These are phyloP conservation scores for Suillus tomentosus DNA, from an alignment of 768 basidiomycete species.

Conservation along the genomic window DNA sequence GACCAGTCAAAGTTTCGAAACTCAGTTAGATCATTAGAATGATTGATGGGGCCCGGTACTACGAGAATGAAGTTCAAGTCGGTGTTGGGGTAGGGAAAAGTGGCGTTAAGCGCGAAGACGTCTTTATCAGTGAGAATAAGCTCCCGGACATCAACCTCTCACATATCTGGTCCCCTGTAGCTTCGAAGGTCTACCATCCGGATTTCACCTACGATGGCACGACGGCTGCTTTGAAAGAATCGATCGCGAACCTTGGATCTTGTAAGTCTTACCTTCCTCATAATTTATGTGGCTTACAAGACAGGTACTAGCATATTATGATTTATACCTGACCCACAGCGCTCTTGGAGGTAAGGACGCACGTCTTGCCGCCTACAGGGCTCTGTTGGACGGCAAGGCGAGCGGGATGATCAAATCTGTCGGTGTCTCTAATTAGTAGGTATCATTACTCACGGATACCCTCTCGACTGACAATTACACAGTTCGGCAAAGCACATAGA, in stretches of 20 bases:
- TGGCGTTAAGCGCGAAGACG: slow-evolving; percentile 48
- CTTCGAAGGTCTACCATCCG: slow-evolving; percentile 12
- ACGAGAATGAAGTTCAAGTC: slow-evolving; percentile 58
- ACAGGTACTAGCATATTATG: slow-evolving; percentile 49
- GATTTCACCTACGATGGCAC: slow-evolving; percentile 47
- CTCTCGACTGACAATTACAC: background rate
- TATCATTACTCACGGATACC: background rate
- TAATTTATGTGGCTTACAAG: background rate
- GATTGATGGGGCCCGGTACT: slow-evolving; percentile 64
- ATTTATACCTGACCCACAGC: slow-evolving; percentile 74
- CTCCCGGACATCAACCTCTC: background rate
- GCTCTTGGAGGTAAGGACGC: slow-evolving; percentile 56
- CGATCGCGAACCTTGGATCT: slow-evolving; percentile 51
- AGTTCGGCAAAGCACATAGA: slow-evolving; percentile 68
- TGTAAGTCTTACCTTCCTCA: slow-evolving; percentile 37
- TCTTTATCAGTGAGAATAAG: slow-evolving; percentile 57
- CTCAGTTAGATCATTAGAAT: slow-evolving; percentile 15
- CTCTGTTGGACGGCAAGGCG: slow-evolving; percentile 56
- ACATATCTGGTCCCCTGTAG: background rate
- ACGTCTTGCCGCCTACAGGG: slow-evolving; percentile 65
- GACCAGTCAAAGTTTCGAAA: background rate
- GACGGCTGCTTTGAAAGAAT: slow-evolving; percentile 54
- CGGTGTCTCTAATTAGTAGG: slow-evolving; percentile 79
- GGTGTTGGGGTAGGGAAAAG: slow-evolving; percentile 54
- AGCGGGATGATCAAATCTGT: slow-evolving; percentile 62